These are phyloP conservation scores for Russula ochroleuca DNA, from an alignment of 768 basidiomycete species.

Conservation along the genomic window DNA sequence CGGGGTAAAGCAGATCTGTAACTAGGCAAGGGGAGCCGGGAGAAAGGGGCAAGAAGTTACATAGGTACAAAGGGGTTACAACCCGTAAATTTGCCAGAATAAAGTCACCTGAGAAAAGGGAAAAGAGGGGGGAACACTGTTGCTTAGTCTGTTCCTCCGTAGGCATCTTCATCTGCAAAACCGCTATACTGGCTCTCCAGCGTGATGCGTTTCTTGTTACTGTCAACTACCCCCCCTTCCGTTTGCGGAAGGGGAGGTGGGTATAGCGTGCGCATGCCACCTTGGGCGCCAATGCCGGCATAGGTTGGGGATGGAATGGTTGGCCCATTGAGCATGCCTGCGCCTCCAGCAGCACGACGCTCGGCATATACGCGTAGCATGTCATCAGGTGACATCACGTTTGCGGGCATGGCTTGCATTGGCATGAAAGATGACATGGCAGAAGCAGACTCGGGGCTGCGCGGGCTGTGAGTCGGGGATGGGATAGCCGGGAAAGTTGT, in stretches of 20 bases:
- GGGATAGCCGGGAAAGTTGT: conserved; percentile 32
- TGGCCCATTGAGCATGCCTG: conserved; percentile 27
- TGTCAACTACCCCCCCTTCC: conserved; percentile 5
- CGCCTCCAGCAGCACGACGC: conserved; percentile 38
- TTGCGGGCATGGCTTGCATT: conserved; percentile 43
- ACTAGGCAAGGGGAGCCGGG: background rate
- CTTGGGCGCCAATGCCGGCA: conserved; percentile 30
- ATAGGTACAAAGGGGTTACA: conserved; percentile 16
- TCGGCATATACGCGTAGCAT: conserved; percentile 73
- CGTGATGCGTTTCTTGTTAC: conserved; percentile 29
- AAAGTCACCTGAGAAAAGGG: background rate
- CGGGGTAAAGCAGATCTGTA: background rate
- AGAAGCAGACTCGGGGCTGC: conserved; percentile 33
- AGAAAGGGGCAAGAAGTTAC: background rate
- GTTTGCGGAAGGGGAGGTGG: conserved; percentile 28
- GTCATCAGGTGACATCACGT: conserved; percentile 59
- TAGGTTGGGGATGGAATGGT: conserved; percentile 31
- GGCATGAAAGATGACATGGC: conserved; percentile 38
- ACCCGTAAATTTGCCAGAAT: background rate
- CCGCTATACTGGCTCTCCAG: conserved; percentile 32
- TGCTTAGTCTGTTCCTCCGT: conserved; percentile 29
- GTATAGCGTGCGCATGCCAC: conserved; percentile 36
- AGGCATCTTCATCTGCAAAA: conserved; percentile 30
- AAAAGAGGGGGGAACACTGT: background rate
- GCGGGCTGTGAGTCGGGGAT: conserved; percentile 35